Base-by-base conservation (phyloP, 176 grass and related monocot species). In the Rhynchospora breviuscula region DNA sequence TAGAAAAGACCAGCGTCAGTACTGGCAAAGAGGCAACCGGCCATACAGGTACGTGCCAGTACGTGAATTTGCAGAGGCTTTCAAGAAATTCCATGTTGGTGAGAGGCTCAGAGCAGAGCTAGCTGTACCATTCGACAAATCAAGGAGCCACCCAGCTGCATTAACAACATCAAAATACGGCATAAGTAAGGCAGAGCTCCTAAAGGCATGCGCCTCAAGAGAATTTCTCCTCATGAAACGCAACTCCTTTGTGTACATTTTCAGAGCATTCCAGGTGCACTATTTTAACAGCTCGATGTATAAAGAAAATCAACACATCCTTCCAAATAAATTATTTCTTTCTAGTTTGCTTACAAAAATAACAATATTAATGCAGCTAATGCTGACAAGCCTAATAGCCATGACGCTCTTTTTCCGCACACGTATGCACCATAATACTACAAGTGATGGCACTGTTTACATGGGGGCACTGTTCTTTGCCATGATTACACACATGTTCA, bases 351-450 rank as follows among this genome's bases (percentile, higher is more conserved):
- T 64, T 67, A 64, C 79, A 26, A 65, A 58, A 18, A 33, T 21
- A 84, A 40, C 6, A 80, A 14, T 52, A 74, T 14, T 17, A 15
- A 23, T 81, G 59, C 89, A 91, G 92, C 87, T 94, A 65, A 65
- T 81, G 48, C 3, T 91, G 6, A 81, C 91, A 49, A 85, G 85
- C 49, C 17, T 83, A 19, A 88, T 94, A 2, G 62, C 86, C 73
- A 94, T 91, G 92, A 91, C 89, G 5, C 59, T 91, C 15, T 94
- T 94, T 81, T 74, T 91, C 10, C 85, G 92, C 19, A 94, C 89
- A 3, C 82, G 84, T 11, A 94, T 94, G 92, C 89, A 89, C 80
- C 92, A 81, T 45, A 25, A 81, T 7, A 61, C 81, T 13, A 18
- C 22, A 68, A 78, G 45, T 29, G 86, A 89, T 15, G 92, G 87